Conservation (phyloP, 2,329 filamentous ascomycete genomes). For the Scortechinia acanthostroma region DNA sequence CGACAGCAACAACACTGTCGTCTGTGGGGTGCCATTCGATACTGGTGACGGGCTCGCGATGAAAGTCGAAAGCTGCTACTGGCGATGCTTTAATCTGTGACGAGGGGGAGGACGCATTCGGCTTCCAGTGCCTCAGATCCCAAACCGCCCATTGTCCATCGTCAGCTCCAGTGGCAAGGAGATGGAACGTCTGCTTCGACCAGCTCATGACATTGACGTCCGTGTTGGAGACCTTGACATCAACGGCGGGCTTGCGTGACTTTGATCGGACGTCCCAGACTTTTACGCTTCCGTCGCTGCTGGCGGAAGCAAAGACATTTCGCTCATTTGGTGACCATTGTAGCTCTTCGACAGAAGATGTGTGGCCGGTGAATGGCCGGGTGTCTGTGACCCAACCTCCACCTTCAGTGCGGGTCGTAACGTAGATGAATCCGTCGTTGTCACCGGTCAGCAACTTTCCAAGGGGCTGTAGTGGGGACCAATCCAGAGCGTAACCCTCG, state of each 20-base stretch:
- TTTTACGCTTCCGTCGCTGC: constrained; percentile 67
- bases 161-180: constrained; percentile 66
- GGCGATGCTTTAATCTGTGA: constrained; percentile 37
- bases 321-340: constrained; percentile 70
- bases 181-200: constrained; percentile 62
- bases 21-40: constrained; percentile 72
- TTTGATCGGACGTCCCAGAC: constrained; percentile 70
- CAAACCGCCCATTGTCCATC: constrained; percentile 70
- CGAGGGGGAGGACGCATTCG: constrained; percentile 27
- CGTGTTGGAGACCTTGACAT: constrained; percentile 57
- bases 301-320: constrained; percentile 69
- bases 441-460: constrained; percentile 67
- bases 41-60: constrained; percentile 67
- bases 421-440: constrained; percentile 60
- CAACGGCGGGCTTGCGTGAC: constrained; percentile 58
- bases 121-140: constrained; percentile 70
- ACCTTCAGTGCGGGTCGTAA: constrained; percentile 59
- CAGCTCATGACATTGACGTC: constrained; percentile 72
- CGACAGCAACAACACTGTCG: constrained; percentile 66
- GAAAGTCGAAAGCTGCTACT: constrained; percentile 68
- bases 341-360: constrained; percentile 62
- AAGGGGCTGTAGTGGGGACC: constrained; percentile 61
- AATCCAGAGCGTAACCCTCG: constrained; percentile 70
- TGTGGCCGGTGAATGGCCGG: constrained; percentile 58
- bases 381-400: constrained; percentile 65